Evolutionary conservation across 345 rosid species (phyloP).

Genomic region (Populus deltoides): DNA sequence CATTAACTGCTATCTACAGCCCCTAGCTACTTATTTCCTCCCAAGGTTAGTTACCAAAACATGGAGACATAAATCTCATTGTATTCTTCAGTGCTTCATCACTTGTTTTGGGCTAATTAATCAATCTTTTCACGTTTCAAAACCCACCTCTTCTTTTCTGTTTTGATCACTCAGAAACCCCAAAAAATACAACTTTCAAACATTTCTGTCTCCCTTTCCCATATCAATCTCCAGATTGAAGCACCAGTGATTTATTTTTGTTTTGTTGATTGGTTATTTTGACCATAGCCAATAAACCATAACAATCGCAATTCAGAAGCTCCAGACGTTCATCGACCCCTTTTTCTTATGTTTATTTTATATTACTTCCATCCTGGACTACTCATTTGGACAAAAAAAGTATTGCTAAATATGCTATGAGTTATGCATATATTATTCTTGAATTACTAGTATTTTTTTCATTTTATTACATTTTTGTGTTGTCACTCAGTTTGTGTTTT

Average conservation of each 20-base stretch:
- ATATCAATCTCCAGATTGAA: background rate
- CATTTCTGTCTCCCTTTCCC: background rate
- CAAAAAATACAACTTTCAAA: background rate
- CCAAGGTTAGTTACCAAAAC: conserved; percentile 41
- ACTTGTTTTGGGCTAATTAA: conserved; percentile 36
- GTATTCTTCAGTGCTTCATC: conserved; percentile 35
- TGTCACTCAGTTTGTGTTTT: background rate
- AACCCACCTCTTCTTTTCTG: background rate
- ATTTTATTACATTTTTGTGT: background rate
- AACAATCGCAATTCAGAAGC: background rate
- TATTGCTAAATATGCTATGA: background rate
- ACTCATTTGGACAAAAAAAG: background rate
- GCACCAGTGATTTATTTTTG: background rate
- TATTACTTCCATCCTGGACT: too few relatives aligned
- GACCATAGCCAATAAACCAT: background rate
- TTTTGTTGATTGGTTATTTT: background rate
- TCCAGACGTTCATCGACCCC: background rate
- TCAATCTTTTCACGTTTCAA: conserved; percentile 8
- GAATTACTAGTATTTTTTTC: background rate
- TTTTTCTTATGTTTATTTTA: background rate
- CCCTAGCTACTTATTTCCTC: conserved; percentile 11
- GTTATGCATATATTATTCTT: background rate
- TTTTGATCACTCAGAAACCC: conserved; percentile 1
- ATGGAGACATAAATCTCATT: conserved; percentile 34
- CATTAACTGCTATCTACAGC: conserved; percentile 14